Base-by-base conservation (phyloP, 331 rosid species). In the Pyracantha coccinea region DNA sequence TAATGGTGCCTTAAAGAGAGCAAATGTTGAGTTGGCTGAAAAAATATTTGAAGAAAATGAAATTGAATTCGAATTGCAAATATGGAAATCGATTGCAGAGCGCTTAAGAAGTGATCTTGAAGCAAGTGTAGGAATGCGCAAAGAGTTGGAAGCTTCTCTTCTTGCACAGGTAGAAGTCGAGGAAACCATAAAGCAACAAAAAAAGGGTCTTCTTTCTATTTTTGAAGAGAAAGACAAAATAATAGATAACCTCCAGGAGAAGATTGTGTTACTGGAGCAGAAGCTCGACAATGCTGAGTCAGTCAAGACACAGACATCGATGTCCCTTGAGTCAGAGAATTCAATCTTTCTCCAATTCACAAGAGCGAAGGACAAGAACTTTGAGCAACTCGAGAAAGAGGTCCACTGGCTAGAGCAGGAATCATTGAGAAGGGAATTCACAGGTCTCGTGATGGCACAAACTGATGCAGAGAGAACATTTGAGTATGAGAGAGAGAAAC, bases 141-240 rank as follows among this genome's bases (percentile, higher is more conserved):
- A 76, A 75, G 90, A 87, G 76, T 77, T 95, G 23, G 99, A 95
- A 85, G 77, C 88, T 78, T 90, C 96, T 45, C 93, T 92, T 79
- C 87, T 92, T 61, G 85, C 83, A 66, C 89, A 95, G 83, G 82
- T 92, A 45, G 90, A 78, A 55, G 74, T 75, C 64, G 90, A 83
- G 25, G 97, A 89, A 82, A 78, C 80, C 76, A 71, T 83, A 59
- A 84, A 87, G 90, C 86, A 82, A 78, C 91, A 88, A 77, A 90
- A 80, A 72, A 79, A 79, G 28, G 72, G 68, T 66, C 82, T 90
- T 75, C 61, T 72, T 24, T 6, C 7, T 54, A 74, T 79, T 79
- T 54, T 85, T 52, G 84, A 84, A 81, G 86, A 81, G 78, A 83
- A 81, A 72, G 86, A 86, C 3, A 75, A 31, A 67, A 83, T 50